Base-by-base conservation (phyloP, 441 rosid genomes). In the Eutrema salsugineum region DNA sequence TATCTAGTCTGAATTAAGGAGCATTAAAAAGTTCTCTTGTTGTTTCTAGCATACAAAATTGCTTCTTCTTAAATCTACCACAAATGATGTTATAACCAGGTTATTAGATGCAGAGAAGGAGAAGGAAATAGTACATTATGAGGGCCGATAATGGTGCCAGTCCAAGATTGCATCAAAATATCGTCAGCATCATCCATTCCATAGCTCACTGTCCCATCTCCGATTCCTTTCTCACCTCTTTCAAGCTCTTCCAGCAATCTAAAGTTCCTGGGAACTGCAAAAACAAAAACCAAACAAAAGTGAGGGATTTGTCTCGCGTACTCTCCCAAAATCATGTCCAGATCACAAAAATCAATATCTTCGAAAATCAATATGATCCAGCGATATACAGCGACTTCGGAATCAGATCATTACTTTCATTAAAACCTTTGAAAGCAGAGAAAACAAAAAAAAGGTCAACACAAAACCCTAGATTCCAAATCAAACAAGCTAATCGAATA, bases 181-280 rank as follows among this genome's bases (percentile, higher is more conserved):
- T 93, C 98, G 77, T 93, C 98, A 33, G 90, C 95, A 15, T 93
- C 98, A 77, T 93, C 98, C 98, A 93, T 90, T 60, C 98, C 98
- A 66, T 93, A 93, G 85, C 98, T 93, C 57, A 93, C 97, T 24
- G 97, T 87, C 14, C 98, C 98, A 63, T 93, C 98, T 11, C 97
- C 97, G 50, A 93, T 91, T 66, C 98, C 98, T 73, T 93, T 93
- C 85, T 93, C 98, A 55, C 98, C 98, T 56, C 96, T 92, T 70
- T 93, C 98, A 74, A 93, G 98, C 78, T 93, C 98, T 79, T 93
- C 97, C 71, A 93, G 77, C 86, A 93, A 80, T 81, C 97, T 89
- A 85, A 93, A 93, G 81, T 91, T 93, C 54, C 98, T 80, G 30
- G 98, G 97, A 54, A 93, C 98, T 93, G 40, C 49, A 30, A 24